Base-by-base conservation (phyloP, 345 rosid species). In the Viola odorata region DNA sequence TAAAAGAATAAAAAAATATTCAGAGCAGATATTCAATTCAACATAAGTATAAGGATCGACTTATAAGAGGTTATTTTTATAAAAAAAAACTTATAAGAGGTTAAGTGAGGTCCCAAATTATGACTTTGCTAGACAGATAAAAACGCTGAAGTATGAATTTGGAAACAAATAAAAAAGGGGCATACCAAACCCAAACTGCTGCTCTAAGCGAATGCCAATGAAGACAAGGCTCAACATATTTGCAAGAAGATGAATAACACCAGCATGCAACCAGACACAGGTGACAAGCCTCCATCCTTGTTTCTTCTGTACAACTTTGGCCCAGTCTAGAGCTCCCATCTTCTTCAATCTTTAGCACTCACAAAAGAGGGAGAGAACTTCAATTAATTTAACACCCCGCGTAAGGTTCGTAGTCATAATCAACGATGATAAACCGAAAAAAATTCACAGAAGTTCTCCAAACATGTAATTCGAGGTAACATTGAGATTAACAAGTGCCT, bases 261-360 rank as follows among this genome's bases (percentile, higher is more conserved):
- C 76, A 8, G 71, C 76, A 53, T 72, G 71, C 60, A 72, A 45
- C 76, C 76, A 72, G n/a, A 66, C 53, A 45, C 64, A 72, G 5
- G 71, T 66, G 36, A 66, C 38, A 11, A 72, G 67, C 45, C 71
- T 72, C 76, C 76, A 72, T 56, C 67, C 76, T 16, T 72, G 67
- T 37, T 66, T 71, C 54, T 50, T 3, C 3, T 52, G 57, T 16
- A 66, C 68, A 16, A 66, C 40, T 41, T 57, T 62, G 39, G 9
- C 16, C 76, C 71, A 57, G 38, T 61, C 39, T 8, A 71, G 63
- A 44, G 59, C 75, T 55, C 75, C 67, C 67, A 71, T 2, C 14
- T 62, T 71, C 66, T 60, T 44, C 66, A 71, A 65, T 7, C 70
- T 71, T 41, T 16, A 48, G 42, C 2, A 11, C 7, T 45, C 15